Evolutionary conservation across 805 yeast species (phyloP).

Genomic region (Wickerhamiella occidentalis): DNA sequence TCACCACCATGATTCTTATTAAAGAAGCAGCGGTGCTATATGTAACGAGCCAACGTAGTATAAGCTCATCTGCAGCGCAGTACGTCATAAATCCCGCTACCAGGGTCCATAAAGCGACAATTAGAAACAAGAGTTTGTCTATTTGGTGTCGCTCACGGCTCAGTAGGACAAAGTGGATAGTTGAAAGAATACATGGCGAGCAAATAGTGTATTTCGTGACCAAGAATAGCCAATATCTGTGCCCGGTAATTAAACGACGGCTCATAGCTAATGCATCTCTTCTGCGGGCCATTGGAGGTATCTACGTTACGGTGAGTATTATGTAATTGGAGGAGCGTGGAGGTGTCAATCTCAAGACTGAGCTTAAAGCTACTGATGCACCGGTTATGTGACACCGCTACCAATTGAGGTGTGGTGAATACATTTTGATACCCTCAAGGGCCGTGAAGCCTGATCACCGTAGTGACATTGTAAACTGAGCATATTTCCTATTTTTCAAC

Average conservation of each 20-base stretch:
- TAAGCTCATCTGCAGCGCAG: slow-evolving; percentile 74
- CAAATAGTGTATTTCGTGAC: neutral
- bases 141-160: slow-evolving; percentile 1
- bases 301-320: neutral
- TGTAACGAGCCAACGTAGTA: slow-evolving; percentile 84
- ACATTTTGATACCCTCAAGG: too few relatives aligned
- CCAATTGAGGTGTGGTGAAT: too few relatives aligned
- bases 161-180: slow-evolving; percentile 1
- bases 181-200: slow-evolving; percentile 3
- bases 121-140: slow-evolving; percentile 39
- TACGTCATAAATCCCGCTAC: slow-evolving; percentile 79
- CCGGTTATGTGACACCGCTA: too few relatives aligned
- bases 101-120: slow-evolving; percentile 76
- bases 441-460: too few relatives aligned
- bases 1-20: slow-evolving; percentile 72
- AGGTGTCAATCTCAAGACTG: too few relatives aligned
- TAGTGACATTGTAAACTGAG: too few relatives aligned
- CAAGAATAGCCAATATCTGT: slow-evolving; percentile 17
- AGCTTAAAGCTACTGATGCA: too few relatives aligned
- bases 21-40: slow-evolving; percentile 84
- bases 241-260: slow-evolving; percentile 17
- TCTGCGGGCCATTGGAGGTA: slow-evolving; percentile 13
- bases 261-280: slow-evolving; percentile 16
- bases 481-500: too few relatives aligned
- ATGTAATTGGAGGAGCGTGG: neutral